phyloP scores from a whole-genome alignment of 2,329 filamentous ascomycete species.

The Calonectria pseudoreteaudii region DNA sequence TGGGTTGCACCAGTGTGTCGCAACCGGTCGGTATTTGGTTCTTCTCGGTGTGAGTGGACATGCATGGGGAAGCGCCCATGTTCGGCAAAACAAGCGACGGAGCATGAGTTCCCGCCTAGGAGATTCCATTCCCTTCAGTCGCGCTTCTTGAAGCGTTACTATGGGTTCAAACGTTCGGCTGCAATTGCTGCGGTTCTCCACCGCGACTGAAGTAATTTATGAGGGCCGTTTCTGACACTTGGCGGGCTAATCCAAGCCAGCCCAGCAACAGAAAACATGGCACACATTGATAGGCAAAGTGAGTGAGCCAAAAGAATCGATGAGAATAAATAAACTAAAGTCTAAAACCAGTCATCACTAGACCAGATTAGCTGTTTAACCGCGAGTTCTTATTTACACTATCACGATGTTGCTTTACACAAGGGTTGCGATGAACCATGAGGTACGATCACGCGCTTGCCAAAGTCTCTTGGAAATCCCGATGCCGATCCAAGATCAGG shows the following conservation, averaged over 20 bases:
- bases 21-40: conserved; percentile 9
- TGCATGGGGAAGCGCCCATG: background rate
- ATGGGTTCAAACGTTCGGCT: background rate
- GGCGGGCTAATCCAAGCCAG: background rate
- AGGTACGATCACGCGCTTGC: background rate
- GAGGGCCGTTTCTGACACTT: conserved; percentile 7
- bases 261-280: background rate
- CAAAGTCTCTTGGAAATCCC: background rate
- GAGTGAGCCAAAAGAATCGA: background rate
- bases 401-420: background rate
- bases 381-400: background rate
- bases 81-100: background rate
- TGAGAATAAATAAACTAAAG: background rate
- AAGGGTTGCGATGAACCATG: background rate
- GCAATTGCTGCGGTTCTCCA: background rate
- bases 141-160: too few species aligned
- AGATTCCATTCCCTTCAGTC: background rate
- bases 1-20: background rate
- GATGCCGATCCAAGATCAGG: background rate
- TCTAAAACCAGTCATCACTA: background rate
- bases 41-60: background rate
- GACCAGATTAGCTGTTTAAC: background rate
- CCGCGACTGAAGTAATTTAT: background rate
- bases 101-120: background rate
- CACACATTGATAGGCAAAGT: background rate